Base-by-base conservation (phyloP, 108 stramenopile genomes). In the Conticribra weissflogii region DNA sequence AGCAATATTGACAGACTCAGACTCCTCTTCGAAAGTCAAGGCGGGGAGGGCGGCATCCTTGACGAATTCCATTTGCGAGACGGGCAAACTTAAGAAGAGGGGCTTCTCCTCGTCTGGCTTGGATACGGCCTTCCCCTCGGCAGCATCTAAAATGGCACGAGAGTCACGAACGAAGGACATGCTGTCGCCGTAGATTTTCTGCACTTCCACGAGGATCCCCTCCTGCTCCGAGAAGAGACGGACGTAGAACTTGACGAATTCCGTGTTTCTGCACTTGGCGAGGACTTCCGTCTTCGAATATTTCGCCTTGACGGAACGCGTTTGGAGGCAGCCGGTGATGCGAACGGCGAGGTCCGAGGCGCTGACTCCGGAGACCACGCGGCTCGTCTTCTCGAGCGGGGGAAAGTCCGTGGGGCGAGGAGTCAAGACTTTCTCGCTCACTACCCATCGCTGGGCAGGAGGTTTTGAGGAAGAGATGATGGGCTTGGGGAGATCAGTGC, bases 241-340 rank as follows among this genome's bases (percentile, higher is more conserved):
- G 50, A 92, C 76, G 22, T 79, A 82, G 55, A 92, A 92, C 55
- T 78, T 81, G 51, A 88, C 85, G 63, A 72, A 86, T 53, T 88
- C 85, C 9, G 31, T 71, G 32, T 85, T 89, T 0, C 59, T 81
- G 71, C 91, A 92, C 54, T 86, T 88, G 46, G 85, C 91, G 12
- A 76, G 83, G 0, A 59, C 79, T 9, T 82, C 74, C 14, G 61
- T 70, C 49, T 68, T 59, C 60, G 79, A 80, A 52, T 74, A 89
- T 55, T 81, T 83, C n/a, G 88, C 74, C 48, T 84, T 79, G 57
- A 92, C 81, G 8, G 87, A 88, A 3, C 86, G 66, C 12, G 56
- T 21, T 3, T 81, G 83, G 30, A 92, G 82, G 18, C 79, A 62
- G 28, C 81, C 79, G 18, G 85, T 65, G 50, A 92, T 85, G 17